phyloP scores from a whole-genome alignment of 2,329 filamentous ascomycete species.

The Diaporthe sp. region DNA sequence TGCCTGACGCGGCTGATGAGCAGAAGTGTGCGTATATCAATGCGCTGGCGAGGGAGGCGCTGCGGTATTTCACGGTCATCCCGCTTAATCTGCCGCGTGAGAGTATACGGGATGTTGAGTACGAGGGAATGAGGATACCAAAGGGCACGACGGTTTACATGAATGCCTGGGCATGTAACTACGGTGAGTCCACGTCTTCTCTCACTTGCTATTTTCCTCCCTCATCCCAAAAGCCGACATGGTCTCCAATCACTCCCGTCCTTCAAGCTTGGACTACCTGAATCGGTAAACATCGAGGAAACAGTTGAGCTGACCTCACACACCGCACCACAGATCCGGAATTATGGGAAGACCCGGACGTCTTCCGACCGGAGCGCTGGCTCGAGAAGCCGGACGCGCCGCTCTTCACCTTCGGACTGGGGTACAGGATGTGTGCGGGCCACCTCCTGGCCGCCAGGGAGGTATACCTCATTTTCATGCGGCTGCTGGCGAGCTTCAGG shows the following conservation, averaged over 20 bases:
- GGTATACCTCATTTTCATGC: constrained; percentile 65
- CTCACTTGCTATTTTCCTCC: too few relatives aligned
- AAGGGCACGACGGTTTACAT: constrained; percentile 75
- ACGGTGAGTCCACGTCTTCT: constrained; percentile 10
- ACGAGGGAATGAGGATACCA: constrained; percentile 68
- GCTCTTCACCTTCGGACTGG: constrained; percentile 68
- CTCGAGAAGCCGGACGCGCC: constrained; percentile 57
- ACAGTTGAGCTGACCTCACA: constrained; percentile 8
- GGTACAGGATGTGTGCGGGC: constrained; percentile 68
- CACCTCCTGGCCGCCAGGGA: constrained; percentile 67
- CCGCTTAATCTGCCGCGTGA: constrained; percentile 75
- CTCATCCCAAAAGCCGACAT: background rate
- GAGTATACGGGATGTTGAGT: constrained; percentile 70
- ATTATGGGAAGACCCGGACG: constrained; percentile 75
- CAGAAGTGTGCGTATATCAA: constrained; percentile 76
- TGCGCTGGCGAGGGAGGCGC: constrained; percentile 74
- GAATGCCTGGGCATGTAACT: constrained; percentile 62
- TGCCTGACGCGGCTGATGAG: constrained; percentile 73
- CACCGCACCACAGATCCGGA: constrained; percentile 58
- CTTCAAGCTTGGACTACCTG: too few relatives aligned
- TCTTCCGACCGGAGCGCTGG: constrained; percentile 67
- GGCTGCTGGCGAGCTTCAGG: constrained; percentile 64
- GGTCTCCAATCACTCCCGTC: too few relatives aligned
- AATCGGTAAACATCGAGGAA: too few relatives aligned
- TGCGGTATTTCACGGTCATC: constrained; percentile 76